These are phyloP conservation scores for Populus simonii DNA, from an alignment of 345 rosid genomes.

Conservation along the genomic window DNA sequence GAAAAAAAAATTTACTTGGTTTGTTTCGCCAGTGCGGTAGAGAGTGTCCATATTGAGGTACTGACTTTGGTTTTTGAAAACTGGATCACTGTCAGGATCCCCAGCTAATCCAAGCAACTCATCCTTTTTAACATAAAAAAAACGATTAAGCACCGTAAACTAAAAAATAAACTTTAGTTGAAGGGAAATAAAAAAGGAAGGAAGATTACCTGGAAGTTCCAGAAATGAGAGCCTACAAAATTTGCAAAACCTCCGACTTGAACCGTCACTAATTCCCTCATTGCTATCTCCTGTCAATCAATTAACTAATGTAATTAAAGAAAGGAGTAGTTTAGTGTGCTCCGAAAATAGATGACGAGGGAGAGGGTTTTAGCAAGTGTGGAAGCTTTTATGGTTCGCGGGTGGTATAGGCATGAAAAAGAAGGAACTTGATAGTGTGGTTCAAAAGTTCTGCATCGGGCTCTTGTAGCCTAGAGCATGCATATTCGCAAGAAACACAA, in stretches of 20 bases:
- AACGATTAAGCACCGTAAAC: neutral
- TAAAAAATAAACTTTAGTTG: neutral
- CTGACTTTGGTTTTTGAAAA: slow-evolving; percentile 46
- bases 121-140: slow-evolving; percentile 46
- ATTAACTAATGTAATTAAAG: neutral
- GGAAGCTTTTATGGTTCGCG: too few relatives aligned
- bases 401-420: too few relatives aligned
- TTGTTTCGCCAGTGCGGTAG: slow-evolving; percentile 78
- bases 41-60: slow-evolving; percentile 70
- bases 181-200: neutral
- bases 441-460: too few relatives aligned
- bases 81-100: slow-evolving; percentile 61
- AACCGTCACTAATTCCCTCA: slow-evolving; percentile 83
- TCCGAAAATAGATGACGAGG: too few relatives aligned
- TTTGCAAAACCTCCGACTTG: slow-evolving; percentile 88
- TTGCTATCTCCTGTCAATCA: slow-evolving; percentile 6
- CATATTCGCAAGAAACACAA: too few relatives aligned
- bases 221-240: slow-evolving; percentile 94
- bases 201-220: slow-evolving; percentile 84
- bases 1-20: slow-evolving; percentile 41
- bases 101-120: slow-evolving; percentile 80
- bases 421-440: too few relatives aligned
- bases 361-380: too few relatives aligned
- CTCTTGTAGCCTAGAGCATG: too few relatives aligned
- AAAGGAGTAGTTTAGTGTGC: too few relatives aligned